Base-by-base conservation (phyloP, 768 basidiomycete species). In the Suillus ampliporus region DNA sequence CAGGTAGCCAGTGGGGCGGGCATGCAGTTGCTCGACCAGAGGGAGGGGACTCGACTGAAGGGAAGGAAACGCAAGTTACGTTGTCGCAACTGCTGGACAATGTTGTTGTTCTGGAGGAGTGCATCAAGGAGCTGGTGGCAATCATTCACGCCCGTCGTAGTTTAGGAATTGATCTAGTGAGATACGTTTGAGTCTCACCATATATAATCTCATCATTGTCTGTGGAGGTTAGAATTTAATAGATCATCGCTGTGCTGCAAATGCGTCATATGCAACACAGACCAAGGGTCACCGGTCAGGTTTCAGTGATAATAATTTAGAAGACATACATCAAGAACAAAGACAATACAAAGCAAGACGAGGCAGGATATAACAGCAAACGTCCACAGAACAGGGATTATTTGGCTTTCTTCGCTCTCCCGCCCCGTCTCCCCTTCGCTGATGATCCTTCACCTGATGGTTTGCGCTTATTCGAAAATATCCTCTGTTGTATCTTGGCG, bases 61-160 rank as follows among this genome's bases (percentile, higher is more conserved):
- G 71, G 54, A 78, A 73, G 37, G 61, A 72, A 15, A 73, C 76
- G 17, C 81, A 74, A 21, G 83, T 96, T 31, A 94, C 91, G 9
- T 80, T 99, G 58, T 95, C 93, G 50, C 88, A 85, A 65, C 74
- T 98, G 60, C 78, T 98, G 73, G 97, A 98, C 73, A 98, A 98
- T 71, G 90, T 96, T 35, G 95, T 99, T 35, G 89, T 98, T 44
- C 73, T 99, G 65, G 97, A 98, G 76, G 97, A 98, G 76, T 91
- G 89, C 64, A 90, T 98, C 71, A 98, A 98, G 78, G 97, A 99
- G 75, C 79, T 95, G 38, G 87, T 88, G 15, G 92, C 93, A 15
- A 89, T 95, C 66, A 85, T 95, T 57, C 89, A 93, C 76, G 93
- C 92, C 17, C 81, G 94, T 62, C 80, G 92, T 64, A 89, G 88